These are phyloP conservation scores for Daldinia sp. DNA, from an alignment of 2,329 filamentous ascomycete genomes.

Conservation along the genomic window DNA sequence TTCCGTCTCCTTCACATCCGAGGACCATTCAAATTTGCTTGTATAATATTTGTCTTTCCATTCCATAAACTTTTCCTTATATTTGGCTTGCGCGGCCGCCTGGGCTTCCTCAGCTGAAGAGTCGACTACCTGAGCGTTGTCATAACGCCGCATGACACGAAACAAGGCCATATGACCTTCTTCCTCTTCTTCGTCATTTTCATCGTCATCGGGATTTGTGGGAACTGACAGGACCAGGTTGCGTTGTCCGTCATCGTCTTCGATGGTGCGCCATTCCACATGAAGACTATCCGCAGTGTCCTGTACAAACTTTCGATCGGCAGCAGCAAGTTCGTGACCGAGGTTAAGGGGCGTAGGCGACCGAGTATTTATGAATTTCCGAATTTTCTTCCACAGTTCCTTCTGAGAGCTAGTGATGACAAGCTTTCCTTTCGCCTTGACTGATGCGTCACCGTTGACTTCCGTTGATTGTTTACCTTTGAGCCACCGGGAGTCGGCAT, in stretches of 20 bases:
- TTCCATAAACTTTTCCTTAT: slow-evolving; percentile 86
- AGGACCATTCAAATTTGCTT: slow-evolving; percentile 88
- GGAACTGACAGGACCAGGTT: slow-evolving; percentile 66
- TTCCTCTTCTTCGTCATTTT: slow-evolving; percentile 77
- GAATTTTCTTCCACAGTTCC: slow-evolving; percentile 83
- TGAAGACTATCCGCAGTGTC: slow-evolving; percentile 77
- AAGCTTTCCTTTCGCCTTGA: slow-evolving; percentile 69
- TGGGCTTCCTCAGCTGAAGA: slow-evolving; percentile 82
- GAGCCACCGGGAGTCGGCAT: slow-evolving; percentile 91
- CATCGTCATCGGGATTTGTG: slow-evolving; percentile 54
- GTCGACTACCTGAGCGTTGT: slow-evolving; percentile 88
- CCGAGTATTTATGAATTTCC: slow-evolving; percentile 82
- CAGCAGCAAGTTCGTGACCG: slow-evolving; percentile 77
- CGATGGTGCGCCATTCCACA: slow-evolving; percentile 68
- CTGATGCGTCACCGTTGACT: slow-evolving; percentile 72
- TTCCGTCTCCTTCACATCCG: slow-evolving; percentile 80
- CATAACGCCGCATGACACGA: slow-evolving; percentile 89
- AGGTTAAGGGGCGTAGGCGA: slow-evolving; percentile 77
- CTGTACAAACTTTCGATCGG: slow-evolving; percentile 93
- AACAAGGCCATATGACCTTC: slow-evolving; percentile 88
- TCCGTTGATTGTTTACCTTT: slow-evolving; percentile 84
- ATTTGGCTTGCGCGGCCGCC: slow-evolving; percentile 82
- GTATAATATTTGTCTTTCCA: slow-evolving; percentile 98
- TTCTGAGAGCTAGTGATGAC: slow-evolving; percentile 84
- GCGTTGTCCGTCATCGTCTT: slow-evolving; percentile 67